These are phyloP conservation scores for Trichoderma semiorbis DNA, from an alignment of 2,329 filamentous ascomycete genomes.

Conservation along the genomic window DNA sequence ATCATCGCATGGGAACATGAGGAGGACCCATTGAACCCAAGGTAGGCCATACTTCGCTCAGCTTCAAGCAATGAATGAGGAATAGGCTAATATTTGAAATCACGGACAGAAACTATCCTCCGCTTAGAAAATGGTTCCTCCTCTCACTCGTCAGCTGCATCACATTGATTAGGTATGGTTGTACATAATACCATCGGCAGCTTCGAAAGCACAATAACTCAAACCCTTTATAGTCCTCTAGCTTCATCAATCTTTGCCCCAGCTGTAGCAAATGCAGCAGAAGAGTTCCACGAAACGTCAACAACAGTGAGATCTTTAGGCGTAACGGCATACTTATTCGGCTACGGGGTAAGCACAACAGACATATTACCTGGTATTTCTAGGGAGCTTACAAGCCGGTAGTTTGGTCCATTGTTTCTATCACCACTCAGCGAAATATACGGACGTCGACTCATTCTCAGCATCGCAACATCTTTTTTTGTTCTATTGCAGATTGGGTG, in stretches of 20 bases:
- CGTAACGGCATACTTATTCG: slow-evolving; percentile 64
- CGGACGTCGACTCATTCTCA: slow-evolving; percentile 56
- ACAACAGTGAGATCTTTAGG: slow-evolving; percentile 58
- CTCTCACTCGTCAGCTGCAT: slow-evolving; percentile 44
- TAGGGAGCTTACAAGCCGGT: not conserved
- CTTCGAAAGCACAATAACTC: not conserved
- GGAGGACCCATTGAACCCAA: slow-evolving; percentile 46
- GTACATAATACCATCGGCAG: not conserved
- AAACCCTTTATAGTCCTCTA: slow-evolving; percentile 36
- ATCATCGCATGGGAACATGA: slow-evolving; percentile 47
- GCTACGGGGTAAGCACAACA: slow-evolving; percentile 46
- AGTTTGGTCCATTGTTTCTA: slow-evolving; percentile 50
- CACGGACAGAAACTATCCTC: slow-evolving; percentile 43
- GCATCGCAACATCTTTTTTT: slow-evolving; percentile 57
- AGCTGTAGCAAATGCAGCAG: slow-evolving; percentile 58
- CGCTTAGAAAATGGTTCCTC: slow-evolving; percentile 45
- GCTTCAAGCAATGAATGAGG: not conserved
- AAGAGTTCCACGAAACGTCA: slow-evolving; percentile 55
- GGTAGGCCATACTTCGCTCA: slow-evolving; percentile 15
- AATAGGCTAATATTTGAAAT: not conserved
- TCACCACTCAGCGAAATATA: slow-evolving; percentile 63
- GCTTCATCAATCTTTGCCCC: slow-evolving; percentile 63
- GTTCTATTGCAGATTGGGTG: slow-evolving; percentile 62
- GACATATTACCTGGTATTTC: not conserved
- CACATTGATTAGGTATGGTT: slow-evolving; percentile 38